Evolutionary conservation across 495 filamentous ascomycete genomes (phyloP).

Genomic region (Annulohypoxylon maeteangense): DNA sequence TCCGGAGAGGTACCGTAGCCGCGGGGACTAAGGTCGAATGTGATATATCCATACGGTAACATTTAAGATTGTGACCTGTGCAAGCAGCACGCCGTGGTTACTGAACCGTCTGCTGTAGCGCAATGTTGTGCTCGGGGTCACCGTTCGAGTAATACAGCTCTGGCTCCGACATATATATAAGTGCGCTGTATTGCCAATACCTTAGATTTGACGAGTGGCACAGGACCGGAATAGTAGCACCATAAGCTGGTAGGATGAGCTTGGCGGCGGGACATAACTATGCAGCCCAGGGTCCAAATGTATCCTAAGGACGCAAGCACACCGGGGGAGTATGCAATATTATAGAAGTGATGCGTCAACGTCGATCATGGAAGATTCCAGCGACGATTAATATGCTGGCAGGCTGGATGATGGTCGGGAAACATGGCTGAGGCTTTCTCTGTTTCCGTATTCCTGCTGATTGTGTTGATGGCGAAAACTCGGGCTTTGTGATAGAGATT

Average conservation of each 20-base stretch:
- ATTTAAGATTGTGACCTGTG: conserved; percentile 29
- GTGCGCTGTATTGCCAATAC: conserved; percentile 30
- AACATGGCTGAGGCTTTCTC: conserved; percentile 26
- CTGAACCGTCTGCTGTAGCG: conserved; percentile 24
- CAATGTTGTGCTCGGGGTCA: conserved; percentile 25
- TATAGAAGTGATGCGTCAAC: conserved; percentile 38
- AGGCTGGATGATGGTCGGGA: conserved; percentile 13
- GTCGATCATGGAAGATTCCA: conserved; percentile 46
- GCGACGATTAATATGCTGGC: conserved; percentile 30
- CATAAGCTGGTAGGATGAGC: conserved; percentile 38
- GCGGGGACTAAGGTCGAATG: conserved; percentile 18
- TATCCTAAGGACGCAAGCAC: conserved; percentile 30
- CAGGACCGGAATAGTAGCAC: conserved; percentile 36
- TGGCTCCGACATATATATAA: conserved; percentile 29
- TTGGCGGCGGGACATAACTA: conserved; percentile 37
- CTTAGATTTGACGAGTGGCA: conserved; percentile 33
- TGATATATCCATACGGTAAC: conserved; percentile 34
- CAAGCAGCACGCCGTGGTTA: conserved; percentile 21
- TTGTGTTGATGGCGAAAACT: conserved; percentile 25
- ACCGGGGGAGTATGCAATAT: conserved; percentile 41
- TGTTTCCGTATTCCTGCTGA: conserved; percentile 20
- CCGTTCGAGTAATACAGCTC: conserved; percentile 23
- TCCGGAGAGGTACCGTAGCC: conserved; percentile 10
- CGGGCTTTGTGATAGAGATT: conserved; percentile 29
- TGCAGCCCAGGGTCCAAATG: conserved; percentile 31